Conservation (phyloP, 177 flowering plant species). For the Vitis hybrid region DNA sequence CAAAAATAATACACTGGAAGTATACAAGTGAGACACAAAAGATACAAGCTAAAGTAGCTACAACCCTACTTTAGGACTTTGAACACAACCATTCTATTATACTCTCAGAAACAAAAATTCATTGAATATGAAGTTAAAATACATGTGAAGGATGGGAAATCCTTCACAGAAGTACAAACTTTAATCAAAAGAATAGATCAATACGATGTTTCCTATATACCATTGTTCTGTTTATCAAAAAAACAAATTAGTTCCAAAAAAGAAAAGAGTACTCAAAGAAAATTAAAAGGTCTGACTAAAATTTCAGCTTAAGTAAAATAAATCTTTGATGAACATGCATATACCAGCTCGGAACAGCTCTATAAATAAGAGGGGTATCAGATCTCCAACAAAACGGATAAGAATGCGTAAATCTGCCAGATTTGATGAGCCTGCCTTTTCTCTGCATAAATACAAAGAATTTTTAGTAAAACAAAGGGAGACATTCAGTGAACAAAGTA, state of each 20-base stretch:
- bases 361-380: slow-evolving; percentile 92
- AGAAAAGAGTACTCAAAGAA: neutral
- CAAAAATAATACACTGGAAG: too few species aligned
- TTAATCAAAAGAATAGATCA: too few species aligned
- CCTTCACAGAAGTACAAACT: too few species aligned
- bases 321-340: slow-evolving; percentile 6
- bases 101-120: too few species aligned
- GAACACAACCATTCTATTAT: too few species aligned
- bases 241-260: neutral
- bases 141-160: too few species aligned
- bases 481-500: neutral
- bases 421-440: slow-evolving; percentile 80
- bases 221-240: too few species aligned
- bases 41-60: too few species aligned
- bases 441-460: slow-evolving; percentile 42
- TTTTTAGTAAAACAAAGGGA: neutral
- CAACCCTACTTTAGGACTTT: too few species aligned
- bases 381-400: slow-evolving; percentile 99
- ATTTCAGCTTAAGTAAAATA: neutral
- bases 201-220: too few species aligned
- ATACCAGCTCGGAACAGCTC: slow-evolving; percentile 99
- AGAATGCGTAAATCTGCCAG: slow-evolving; percentile 71
- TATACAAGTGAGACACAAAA: too few species aligned
- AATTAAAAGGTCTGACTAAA: neutral
- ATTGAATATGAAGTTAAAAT: too few species aligned